Evolutionary conservation across 2,329 filamentous ascomycete genomes (phyloP).

Genomic region (Cordyceps cateniannulata): DNA sequence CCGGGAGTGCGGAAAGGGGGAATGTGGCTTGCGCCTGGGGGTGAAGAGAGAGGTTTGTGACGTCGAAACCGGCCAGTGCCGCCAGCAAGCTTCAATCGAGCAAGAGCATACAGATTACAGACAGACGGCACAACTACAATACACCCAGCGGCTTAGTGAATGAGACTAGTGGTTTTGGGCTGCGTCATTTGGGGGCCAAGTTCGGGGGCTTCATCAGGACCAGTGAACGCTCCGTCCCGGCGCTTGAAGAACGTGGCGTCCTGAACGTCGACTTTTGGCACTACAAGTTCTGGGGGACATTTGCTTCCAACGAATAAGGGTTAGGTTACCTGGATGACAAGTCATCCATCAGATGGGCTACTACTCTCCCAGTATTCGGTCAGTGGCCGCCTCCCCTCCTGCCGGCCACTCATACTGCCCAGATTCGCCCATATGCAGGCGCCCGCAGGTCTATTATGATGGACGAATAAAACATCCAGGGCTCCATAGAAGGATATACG

Average conservation of each 20-base stretch:
- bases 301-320: too few relatives aligned
- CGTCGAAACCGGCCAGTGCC: too few relatives aligned
- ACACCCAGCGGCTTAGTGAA: too few relatives aligned
- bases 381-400: not conserved
- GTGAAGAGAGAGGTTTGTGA: too few relatives aligned
- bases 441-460: not conserved
- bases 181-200: not conserved
- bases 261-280: not conserved
- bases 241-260: not conserved
- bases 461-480: not conserved
- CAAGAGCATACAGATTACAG: too few relatives aligned
- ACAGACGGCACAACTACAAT: too few relatives aligned
- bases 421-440: conserved; percentile 5
- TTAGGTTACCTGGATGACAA: not conserved
- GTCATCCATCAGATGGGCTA: not conserved
- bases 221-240: not conserved
- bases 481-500: conserved; percentile 3
- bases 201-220: not conserved
- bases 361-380: not conserved
- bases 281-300: too few relatives aligned
- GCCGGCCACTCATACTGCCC: not conserved
- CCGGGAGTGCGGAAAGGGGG: not conserved
- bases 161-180: not conserved
- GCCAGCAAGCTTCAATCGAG: too few relatives aligned
- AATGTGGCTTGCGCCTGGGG: too few relatives aligned